Base-by-base conservation (phyloP, 2,329 filamentous ascomycete genomes). In the Sporothrix dimorphospora region DNA sequence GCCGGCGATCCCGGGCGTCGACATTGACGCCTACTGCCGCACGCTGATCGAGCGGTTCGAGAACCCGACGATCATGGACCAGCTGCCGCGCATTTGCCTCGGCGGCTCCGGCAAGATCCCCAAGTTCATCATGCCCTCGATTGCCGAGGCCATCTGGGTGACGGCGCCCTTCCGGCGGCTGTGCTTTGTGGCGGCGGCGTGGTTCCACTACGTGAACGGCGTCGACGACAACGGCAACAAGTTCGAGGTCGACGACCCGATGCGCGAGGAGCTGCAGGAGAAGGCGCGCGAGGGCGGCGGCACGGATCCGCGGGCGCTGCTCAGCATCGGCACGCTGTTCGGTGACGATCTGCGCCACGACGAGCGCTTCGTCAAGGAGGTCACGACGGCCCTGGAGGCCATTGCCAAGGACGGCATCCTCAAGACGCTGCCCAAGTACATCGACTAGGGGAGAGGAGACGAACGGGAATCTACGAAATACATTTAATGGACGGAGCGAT, bases 31-130 rank as follows among this genome's bases (percentile, higher is more conserved):
- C 75, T 87, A 87, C 79, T 86, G 84, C 81, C 79, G 82, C 73
- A 87, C 85, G 0, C 82, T 87, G 59, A 83, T 87, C 73, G 84
- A 85, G 78, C 85, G 85, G 49, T 87, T 87, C 81, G 83, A 84
- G 77, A 87, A 87, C 83, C 85, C 85, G 0, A 86, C 85, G 70
- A 86, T 87, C 76, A 86, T 83, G 84, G 85, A 87, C 73, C 85
- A 86, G 79, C 80, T 87, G 71, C 83, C 84, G 51, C 85, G 85
- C 49, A 79, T 87, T 73, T 84, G 83, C 73, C 82, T 87, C 27
- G 84, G 84, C 77, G 85, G 82, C 27, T 86, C 85, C 6, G 85
- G 85, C 80, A 87, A 87, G 82, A 83, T 87, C 51, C 85, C 85
- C 0, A 84, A 84, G 79, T 84, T 84, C 80, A 83, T 84, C 81